Percentiles rank a stretch among this genome's conserved stretches.
Evolutionary conservation across 73 alveolate genomes (phyloP).

Genomic region (Paraurostyla sp.): DNA sequence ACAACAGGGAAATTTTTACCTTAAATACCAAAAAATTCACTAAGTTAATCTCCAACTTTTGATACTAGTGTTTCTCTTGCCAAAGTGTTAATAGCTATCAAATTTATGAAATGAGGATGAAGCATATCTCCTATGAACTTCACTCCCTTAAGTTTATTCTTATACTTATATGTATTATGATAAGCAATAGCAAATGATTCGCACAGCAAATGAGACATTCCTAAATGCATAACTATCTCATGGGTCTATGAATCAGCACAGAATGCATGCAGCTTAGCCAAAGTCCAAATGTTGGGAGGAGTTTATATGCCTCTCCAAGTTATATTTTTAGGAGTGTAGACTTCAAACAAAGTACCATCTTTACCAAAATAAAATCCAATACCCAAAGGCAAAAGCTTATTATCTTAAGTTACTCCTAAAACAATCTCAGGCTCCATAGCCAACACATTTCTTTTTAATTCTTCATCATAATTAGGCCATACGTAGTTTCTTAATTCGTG

Average conservation of each 20-base stretch:
- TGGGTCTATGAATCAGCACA: conserved; percentile 24
- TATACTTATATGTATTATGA: conserved; percentile 6
- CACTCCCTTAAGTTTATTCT: background rate
- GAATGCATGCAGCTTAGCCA: conserved; percentile 6
- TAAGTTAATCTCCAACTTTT: background rate
- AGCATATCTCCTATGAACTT: background rate
- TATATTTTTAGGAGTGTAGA: background rate
- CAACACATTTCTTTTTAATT: background rate
- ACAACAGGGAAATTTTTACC: background rate
- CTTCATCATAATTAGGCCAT: background rate
- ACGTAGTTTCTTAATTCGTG: background rate
- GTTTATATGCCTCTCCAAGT: conserved; percentile 24
- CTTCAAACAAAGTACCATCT: conserved; percentile 28
- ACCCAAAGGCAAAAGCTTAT: background rate
- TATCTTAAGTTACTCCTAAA: background rate
- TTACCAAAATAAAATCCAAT: conserved; percentile 10
- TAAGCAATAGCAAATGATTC: conserved; percentile 7
- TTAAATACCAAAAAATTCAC: conserved; percentile 27
- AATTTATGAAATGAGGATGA: conserved; percentile 7
- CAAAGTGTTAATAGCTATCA: background rate
- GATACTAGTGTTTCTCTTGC: conserved; percentile 13
- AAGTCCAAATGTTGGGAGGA: background rate
- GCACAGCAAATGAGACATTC: conserved; percentile 15
- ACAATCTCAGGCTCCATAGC: conserved; percentile 20
- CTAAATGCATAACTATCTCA: conserved; percentile 30